Evolutionary conservation across 306 rosid species (phyloP), one percentile per base, ranked within the genome.

Genomic region (Malus orientalis): DNA sequence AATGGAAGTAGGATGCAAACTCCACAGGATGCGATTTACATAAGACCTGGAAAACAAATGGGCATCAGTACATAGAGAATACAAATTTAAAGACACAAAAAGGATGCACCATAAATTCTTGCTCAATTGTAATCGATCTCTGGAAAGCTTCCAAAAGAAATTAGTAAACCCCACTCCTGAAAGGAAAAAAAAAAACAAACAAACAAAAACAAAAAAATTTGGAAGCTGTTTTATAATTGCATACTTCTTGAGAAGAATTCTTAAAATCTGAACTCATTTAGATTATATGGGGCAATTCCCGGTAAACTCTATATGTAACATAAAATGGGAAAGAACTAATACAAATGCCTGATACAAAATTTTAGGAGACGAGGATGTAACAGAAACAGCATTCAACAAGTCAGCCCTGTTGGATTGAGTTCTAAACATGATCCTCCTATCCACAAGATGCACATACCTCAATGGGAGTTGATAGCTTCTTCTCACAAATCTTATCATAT

Each of bases 401-500:
- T 51, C 8, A 51, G 55, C 55, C 55, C 16, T 51, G 8, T 51
- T 51, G 55, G 55, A 51, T 15, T 5, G 55, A 51, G 55, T 51
- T 51, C 6, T 16, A 51, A 51, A 19, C 5, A 20, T 11, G 30
- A 59, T 59, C 30, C 22, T 38, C 23, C 69, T 15, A 32, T 64
- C 4, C 23, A 32, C 69, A 64, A 64, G 14, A 32, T 16, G 69
- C 84, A 44, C 32, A 76, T 85, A 87, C 97, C 94, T 90, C 98
- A 53, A 88, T 83, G 55, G 96, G 84, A 79, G 98, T 93, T 53
- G 87, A 79, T 78, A 93, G 74, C 83, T 90, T 93, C 88, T 90
- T 90, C 81, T 93, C 96, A 72, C 94, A 81, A 78, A 93, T 90
- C 87, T 78, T 89, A 77, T 93, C 94, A 78, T 90, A 93, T 73